Percentiles rank a stretch among this genome's conserved stretches.
These are phyloP conservation scores for Kwoniella newhampshirensis DNA, from an alignment of 768 basidiomycete genomes.

Conservation along the genomic window DNA sequence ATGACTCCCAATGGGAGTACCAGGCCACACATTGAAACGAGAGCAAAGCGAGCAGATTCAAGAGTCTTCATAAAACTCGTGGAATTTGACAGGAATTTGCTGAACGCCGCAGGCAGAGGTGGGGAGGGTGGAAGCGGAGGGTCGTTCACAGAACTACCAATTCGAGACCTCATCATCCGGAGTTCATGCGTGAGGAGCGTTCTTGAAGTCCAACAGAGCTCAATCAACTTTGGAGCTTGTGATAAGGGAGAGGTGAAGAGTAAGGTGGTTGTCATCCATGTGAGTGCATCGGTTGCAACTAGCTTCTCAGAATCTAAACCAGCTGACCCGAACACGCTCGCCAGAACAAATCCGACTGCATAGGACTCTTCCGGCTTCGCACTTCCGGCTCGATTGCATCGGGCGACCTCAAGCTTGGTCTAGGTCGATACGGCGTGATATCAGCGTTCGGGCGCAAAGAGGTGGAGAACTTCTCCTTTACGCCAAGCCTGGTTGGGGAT, in stretches of 20 bases:
- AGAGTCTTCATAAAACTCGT: conserved; percentile 44
- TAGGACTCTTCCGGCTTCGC: conserved; percentile 48
- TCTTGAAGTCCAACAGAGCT: conserved; percentile 49
- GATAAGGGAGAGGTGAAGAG: conserved; percentile 49
- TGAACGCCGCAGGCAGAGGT: conserved; percentile 11
- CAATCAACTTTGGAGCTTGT: conserved; percentile 50
- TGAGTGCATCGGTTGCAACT: conserved; percentile 1
- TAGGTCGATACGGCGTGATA: conserved; percentile 50
- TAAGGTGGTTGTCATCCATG: conserved; percentile 49
- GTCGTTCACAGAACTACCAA: conserved; percentile 31
- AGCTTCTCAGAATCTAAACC: not conserved
- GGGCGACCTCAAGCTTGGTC: conserved; percentile 47
- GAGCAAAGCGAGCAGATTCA: conserved; percentile 48
- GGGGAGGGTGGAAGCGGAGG: not conserved
- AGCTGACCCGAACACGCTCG: not conserved
- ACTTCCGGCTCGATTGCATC: conserved; percentile 50
- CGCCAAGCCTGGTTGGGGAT: conserved; percentile 44
- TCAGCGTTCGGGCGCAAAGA: conserved; percentile 48
- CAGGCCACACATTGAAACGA: conserved; percentile 39
- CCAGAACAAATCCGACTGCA: conserved; percentile 48
- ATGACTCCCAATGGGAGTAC: conserved; percentile 48
- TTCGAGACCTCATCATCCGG: conserved; percentile 47
- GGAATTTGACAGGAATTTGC: conserved; percentile 39
- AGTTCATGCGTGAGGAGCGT: conserved; percentile 42
- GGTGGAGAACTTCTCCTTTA: conserved; percentile 47